These are phyloP conservation scores for Quercus agrifolia DNA, from an alignment of 306 rosid species.

Conservation along the genomic window DNA sequence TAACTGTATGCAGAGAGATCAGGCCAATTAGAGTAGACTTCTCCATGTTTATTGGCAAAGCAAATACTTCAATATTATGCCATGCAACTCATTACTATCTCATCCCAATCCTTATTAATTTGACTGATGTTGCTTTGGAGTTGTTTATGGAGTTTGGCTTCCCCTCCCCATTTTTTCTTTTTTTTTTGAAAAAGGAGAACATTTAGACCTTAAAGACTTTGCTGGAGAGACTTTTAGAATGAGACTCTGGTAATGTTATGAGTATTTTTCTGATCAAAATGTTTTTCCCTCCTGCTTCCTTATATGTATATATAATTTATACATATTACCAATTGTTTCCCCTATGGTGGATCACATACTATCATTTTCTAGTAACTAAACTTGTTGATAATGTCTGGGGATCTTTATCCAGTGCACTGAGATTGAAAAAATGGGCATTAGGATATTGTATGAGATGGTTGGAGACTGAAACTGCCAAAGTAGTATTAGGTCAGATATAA, in stretches of 20 bases:
- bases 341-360: background rate
- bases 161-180: background rate
- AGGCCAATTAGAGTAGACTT: background rate
- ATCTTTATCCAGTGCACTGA: background rate
- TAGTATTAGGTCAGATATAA: background rate
- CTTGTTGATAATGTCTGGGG: background rate
- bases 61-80: background rate
- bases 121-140: background rate
- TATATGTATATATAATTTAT: background rate
- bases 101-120: background rate
- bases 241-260: background rate
- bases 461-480: background rate
- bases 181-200: background rate
- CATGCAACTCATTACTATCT: background rate
- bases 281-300: background rate
- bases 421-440: background rate
- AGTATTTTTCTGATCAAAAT: background rate
- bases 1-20: background rate
- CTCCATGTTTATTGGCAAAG: background rate
- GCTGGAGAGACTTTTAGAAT: background rate
- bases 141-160: background rate
- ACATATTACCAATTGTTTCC: background rate
- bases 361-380: background rate
- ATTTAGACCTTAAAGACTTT: background rate
- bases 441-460: background rate